Conservation (phyloP, 139 green algal species). For the Pleodorina starrii region DNA sequence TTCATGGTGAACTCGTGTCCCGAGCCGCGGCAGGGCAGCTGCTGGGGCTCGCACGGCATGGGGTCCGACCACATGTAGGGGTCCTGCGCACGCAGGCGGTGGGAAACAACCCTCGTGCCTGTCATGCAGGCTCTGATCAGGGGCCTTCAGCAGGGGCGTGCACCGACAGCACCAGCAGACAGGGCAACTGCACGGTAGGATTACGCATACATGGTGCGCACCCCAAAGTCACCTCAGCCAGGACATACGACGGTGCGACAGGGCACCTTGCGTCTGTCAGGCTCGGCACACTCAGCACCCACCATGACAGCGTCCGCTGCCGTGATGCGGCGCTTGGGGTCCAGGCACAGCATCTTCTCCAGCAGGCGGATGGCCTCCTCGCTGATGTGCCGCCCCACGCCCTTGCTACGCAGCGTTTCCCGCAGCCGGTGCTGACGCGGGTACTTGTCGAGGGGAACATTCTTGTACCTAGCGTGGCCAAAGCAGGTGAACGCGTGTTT, state of each 20-base stretch:
- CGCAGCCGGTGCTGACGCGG: constrained; percentile 19
- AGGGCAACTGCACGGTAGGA: no score
- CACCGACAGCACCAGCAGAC: no score
- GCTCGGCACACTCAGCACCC: background rate
- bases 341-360: constrained; percentile 77
- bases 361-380: constrained; percentile 76
- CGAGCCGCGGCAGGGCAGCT: constrained; percentile 62
- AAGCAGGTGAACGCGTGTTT: no score
- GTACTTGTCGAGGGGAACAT: constrained; percentile 49
- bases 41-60: constrained; percentile 54
- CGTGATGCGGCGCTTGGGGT: constrained; percentile 78
- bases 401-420: constrained; percentile 46
- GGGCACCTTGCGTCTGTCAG: background rate
- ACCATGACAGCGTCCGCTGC: constrained; percentile 75
- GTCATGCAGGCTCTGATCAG: no score
- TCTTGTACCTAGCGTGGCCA: constrained; percentile 42
- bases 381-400: constrained; percentile 31
- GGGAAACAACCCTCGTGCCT: no score
- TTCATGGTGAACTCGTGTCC: constrained; percentile 76
- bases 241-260: no score
- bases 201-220: no score
- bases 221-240: no score
- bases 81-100: constrained; percentile 55
- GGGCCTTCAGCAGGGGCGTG: no score
- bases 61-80: constrained; percentile 62